These are phyloP conservation scores for Auriculariales sp. DNA, from an alignment of 768 basidiomycete genomes.

Conservation along the genomic window DNA sequence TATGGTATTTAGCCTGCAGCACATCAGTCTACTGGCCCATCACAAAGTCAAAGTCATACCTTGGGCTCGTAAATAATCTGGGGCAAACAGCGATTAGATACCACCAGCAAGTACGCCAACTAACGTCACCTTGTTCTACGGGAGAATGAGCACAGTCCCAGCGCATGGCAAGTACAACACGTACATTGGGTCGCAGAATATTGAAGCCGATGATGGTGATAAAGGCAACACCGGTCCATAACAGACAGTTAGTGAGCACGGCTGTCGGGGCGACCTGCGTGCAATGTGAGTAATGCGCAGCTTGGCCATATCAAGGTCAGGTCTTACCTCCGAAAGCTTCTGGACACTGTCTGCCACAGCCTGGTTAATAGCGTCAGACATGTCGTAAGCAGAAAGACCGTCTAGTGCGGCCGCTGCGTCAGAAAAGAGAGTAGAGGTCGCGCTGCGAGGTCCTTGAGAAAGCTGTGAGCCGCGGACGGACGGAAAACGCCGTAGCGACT, in stretches of 20 bases:
- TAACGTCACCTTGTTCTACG: neutral
- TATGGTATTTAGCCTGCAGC: constrained; percentile 57
- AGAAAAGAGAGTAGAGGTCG: too few relatives aligned
- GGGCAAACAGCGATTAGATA: neutral
- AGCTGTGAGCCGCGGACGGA: too few relatives aligned
- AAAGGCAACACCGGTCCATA: constrained; percentile 9
- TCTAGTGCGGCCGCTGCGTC: too few relatives aligned
- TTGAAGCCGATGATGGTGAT: constrained; percentile 69
- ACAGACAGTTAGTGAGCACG: neutral
- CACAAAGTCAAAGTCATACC: constrained; percentile 13
- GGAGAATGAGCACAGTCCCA: neutral
- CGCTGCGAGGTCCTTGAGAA: too few relatives aligned
- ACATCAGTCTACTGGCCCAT: neutral
- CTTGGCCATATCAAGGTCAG: too few relatives aligned
- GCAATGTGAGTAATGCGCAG: too few relatives aligned
- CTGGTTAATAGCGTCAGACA: too few relatives aligned
- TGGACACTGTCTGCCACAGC: too few relatives aligned
- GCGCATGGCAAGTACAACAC: constrained; percentile 22
- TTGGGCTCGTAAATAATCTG: constrained; percentile 89
- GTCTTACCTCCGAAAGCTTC: too few relatives aligned
- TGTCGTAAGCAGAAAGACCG: too few relatives aligned
- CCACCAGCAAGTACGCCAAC: neutral
- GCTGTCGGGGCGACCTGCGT: neutral
- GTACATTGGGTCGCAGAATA: constrained; percentile 81
- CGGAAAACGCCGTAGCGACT: too few relatives aligned